Evolutionary conservation across 2,329 filamentous ascomycete species (phyloP), one percentile per base, ranked within the genome.

Genomic region (Phialophora expanda): DNA sequence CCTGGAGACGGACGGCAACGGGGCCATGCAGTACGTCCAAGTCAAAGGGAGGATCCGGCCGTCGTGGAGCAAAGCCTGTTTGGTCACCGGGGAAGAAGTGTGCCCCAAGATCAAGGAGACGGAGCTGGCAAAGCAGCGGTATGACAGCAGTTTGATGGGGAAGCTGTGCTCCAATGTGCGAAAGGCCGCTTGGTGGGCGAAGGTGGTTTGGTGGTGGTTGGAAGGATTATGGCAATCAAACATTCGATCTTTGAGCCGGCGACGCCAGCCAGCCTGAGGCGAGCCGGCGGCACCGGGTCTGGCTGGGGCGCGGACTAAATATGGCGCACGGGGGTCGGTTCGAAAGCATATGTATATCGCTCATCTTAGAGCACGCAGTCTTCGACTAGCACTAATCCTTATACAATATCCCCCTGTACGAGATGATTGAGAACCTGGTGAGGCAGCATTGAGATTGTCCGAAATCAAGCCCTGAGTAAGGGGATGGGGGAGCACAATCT

Each of bases 131-230:
- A 34, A 14, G 41, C 26, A 59, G 56, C 44, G 28, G 56, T 59
- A 48, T n/a, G 46, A 50, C 7, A 24, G 46, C 24, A 59, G 56
- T 20, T 9, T 59, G 0, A n/a, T 50, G 56, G 44, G 56, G 1
- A 48, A 34, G 46, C 8, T 50, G 22, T 51, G 48, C 24, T 11
- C 48, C 17, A 51, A 28, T 26, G 9, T 22, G 22, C 22, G 41
- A 28, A 20, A 20, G 41, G 4, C 11, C 28, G 28, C 44, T 24
- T 59, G 22, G 22, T 48, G 12, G 12, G 44, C 48, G 22, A 14
- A 26, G 11, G 12, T 48, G 7, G 56, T 8, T 20, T 59, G 56
- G 56, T 26, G 24, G 48, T 51, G 48, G 48, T 51, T 59, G 56
- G 44, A 30, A 28, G 41, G 41, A 26, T 9, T n/a, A 14, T 41